Evolutionary conservation across 176 grass and related monocot genomes (phyloP).

Genomic region (Miscanthus lutarioriparius): DNA sequence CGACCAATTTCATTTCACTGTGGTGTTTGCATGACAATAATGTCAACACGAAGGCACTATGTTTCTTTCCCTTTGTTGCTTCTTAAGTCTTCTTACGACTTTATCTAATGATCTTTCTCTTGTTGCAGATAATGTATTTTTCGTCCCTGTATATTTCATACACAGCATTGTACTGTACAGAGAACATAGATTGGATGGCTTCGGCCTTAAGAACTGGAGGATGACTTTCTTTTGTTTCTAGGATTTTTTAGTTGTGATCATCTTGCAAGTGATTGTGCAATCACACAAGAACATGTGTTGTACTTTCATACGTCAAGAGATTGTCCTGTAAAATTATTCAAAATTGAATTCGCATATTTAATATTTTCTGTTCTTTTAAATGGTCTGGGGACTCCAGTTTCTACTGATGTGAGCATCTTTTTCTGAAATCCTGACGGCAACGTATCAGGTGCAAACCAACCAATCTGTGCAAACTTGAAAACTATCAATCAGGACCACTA

Average conservation of each 20-base stretch:
- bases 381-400: neutral
- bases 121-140: neutral
- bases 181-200: slow-evolving; percentile 11
- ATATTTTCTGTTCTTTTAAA: neutral
- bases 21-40: neutral
- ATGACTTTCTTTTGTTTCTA: neutral
- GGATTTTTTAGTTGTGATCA: neutral
- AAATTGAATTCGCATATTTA: neutral
- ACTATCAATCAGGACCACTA: no score
- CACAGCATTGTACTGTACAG: neutral
- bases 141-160: neutral
- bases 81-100: neutral
- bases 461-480: no score
- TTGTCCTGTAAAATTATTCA: neutral
- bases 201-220: neutral
- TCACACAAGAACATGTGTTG: neutral
- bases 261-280: neutral
- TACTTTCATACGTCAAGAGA: neutral
- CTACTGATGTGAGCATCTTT: neutral
- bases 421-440: no score
- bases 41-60: neutral
- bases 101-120: neutral
- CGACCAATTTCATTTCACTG: neutral
- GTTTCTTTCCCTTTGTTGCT: neutral
- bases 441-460: no score